Conservation (phyloP, 345 rosid genomes). For the Aquilaria sinensis region DNA sequence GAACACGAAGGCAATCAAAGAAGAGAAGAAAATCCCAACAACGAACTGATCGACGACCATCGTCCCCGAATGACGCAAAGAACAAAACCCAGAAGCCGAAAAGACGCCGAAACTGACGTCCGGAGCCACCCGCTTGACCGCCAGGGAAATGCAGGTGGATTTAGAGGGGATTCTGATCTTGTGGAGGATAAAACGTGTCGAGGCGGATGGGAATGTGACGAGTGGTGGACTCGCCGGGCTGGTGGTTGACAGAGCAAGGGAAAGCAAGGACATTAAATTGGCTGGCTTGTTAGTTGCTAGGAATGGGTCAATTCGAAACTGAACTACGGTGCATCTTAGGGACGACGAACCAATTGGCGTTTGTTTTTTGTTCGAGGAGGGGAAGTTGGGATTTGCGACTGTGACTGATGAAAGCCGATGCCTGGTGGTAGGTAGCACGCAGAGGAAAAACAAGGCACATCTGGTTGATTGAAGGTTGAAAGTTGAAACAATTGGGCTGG, state of each 20-base stretch:
- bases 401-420: too few species aligned
- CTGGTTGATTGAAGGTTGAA: too few species aligned
- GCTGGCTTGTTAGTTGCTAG: too few species aligned
- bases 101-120: background rate
- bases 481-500: too few species aligned
- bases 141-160: background rate
- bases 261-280: background rate
- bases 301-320: too few species aligned
- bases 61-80: conserved; percentile 2
- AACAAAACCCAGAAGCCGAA: background rate
- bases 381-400: too few species aligned
- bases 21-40: conserved; percentile 24
- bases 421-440: too few species aligned
- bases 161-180: background rate
- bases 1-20: conserved; percentile 23
- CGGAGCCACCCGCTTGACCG: background rate
- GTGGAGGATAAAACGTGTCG: background rate
- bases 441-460: too few species aligned
- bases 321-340: too few species aligned
- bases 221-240: background rate
- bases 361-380: too few species aligned
- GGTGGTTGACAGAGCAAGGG: background rate
- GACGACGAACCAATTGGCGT: too few species aligned
- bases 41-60: conserved; percentile 14
- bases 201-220: background rate